Percentiles rank a stretch among this genome's conserved stretches.
These are phyloP conservation scores for Wolfiporia cocos DNA, from an alignment of 1,284 basidiomycete species.

Conservation along the genomic window DNA sequence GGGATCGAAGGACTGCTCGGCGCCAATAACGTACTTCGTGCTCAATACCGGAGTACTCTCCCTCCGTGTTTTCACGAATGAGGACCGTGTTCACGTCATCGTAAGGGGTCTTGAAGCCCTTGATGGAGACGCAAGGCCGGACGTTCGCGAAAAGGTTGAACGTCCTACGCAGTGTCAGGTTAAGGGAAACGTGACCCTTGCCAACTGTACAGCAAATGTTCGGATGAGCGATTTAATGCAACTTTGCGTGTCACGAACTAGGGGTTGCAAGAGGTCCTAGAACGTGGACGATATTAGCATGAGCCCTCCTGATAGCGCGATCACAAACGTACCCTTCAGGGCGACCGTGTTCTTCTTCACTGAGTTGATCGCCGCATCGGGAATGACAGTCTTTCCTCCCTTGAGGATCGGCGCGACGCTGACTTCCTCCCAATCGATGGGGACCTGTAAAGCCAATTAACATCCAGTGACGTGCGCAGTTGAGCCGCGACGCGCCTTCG, in stretches of 20 bases:
- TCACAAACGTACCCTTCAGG: slow-evolving; percentile 78
- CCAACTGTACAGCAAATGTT: slow-evolving; percentile 60
- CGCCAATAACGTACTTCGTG: slow-evolving; percentile 69
- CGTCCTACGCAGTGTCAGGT: slow-evolving; percentile 93
- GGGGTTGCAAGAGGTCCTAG: slow-evolving; percentile 90
- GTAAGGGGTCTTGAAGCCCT: slow-evolving; percentile 97
- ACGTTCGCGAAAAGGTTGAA: slow-evolving; percentile 99
- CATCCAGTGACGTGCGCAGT: not conserved
- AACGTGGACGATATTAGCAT: not conserved
- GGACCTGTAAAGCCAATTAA: slow-evolving; percentile 53
- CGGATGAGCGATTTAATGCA: too few species aligned
- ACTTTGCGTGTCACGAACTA: slow-evolving; percentile 88
- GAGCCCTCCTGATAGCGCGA: slow-evolving; percentile 1
- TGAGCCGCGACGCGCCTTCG: slow-evolving; percentile 50
- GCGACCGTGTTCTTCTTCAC: slow-evolving; percentile 98
- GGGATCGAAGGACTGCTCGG: too few species aligned
- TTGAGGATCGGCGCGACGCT: slow-evolving; percentile 93
- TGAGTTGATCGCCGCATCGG: slow-evolving; percentile 85
- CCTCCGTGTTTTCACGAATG: slow-evolving; percentile 99
- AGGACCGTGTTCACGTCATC: slow-evolving; percentile 98
- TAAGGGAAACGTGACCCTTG: slow-evolving; percentile 98
- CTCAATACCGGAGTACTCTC: slow-evolving; percentile 99
- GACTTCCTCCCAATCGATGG: slow-evolving; percentile 99
- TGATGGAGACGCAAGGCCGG: slow-evolving; percentile 92
- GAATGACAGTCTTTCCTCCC: slow-evolving; percentile 96